Conservation (phyloP, 306 rosid genomes). For the Malus domestica region ASM211411v1 NC_041805.1:28846001-28846500, state of each 20-base stretch:
- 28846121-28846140: constrained; percentile 50
- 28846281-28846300: constrained; percentile 8
- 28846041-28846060: neutral
- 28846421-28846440: constrained; percentile 61
- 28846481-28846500: constrained; percentile 56
- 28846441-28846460: constrained; percentile 38
- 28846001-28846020: neutral
- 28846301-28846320: too few species aligned
- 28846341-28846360: constrained; percentile 49
- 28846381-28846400: constrained; percentile 33
- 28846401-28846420: constrained; percentile 53
- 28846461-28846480: constrained; percentile 42
- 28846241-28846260: constrained; percentile 43
- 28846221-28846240: constrained; percentile 23
- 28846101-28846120: neutral
- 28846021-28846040: neutral
- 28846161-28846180: constrained; percentile 47
- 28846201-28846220: constrained; percentile 29
- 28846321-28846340: constrained; percentile 45
- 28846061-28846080: constrained; percentile 17
- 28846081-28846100: neutral
- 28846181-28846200: constrained; percentile 49
- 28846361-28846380: constrained; percentile 61
- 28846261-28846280: constrained; percentile 26
- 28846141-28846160: constrained; percentile 49